Conservation (phyloP, 495 filamentous ascomycete species). For the Tricharina praecox region DNA sequence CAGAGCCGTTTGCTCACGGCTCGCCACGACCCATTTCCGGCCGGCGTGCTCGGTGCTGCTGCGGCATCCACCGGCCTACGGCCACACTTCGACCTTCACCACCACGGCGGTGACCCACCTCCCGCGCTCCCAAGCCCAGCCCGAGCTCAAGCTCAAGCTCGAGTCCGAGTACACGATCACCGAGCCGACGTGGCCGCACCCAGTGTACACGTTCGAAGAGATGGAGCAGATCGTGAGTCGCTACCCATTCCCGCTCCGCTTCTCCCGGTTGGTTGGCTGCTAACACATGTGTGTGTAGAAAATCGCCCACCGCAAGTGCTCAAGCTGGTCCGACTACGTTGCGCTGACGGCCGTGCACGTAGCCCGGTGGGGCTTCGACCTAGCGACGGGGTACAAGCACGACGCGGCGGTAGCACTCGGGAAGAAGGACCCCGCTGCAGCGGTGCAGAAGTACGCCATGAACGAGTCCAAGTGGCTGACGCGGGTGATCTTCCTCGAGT, state of each 20-base stretch:
- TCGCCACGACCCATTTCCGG: background rate
- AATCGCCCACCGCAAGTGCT: conserved; percentile 50
- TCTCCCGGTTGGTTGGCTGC: too few species aligned
- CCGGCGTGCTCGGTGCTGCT: background rate
- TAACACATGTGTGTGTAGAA: too few species aligned
- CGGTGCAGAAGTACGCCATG: conserved; percentile 42
- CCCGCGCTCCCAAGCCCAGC: conserved; percentile 3
- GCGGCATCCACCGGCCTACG: background rate
- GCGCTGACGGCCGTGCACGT: conserved; percentile 45
- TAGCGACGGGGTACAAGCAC: conserved; percentile 56
- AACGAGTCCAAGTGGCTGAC: conserved; percentile 61
- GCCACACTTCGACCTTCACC: background rate
- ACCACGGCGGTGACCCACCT: background rate
- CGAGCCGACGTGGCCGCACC: conserved; percentile 51
- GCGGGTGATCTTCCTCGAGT: conserved; percentile 83
- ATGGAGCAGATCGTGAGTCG: conserved; percentile 41
- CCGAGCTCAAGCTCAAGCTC: conserved; percentile 3
- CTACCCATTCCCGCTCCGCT: too few species aligned
- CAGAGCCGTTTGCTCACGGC: background rate
- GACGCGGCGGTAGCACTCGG: conserved; percentile 33
- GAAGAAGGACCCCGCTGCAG: conserved; percentile 27
- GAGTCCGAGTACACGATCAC: conserved; percentile 10
- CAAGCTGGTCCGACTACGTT: conserved; percentile 49
- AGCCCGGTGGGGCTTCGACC: conserved; percentile 50
- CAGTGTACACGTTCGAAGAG: conserved; percentile 40